These are phyloP conservation scores for Mycena alexandri DNA, from an alignment of 768 basidiomycete genomes.

Conservation along the genomic window DNA sequence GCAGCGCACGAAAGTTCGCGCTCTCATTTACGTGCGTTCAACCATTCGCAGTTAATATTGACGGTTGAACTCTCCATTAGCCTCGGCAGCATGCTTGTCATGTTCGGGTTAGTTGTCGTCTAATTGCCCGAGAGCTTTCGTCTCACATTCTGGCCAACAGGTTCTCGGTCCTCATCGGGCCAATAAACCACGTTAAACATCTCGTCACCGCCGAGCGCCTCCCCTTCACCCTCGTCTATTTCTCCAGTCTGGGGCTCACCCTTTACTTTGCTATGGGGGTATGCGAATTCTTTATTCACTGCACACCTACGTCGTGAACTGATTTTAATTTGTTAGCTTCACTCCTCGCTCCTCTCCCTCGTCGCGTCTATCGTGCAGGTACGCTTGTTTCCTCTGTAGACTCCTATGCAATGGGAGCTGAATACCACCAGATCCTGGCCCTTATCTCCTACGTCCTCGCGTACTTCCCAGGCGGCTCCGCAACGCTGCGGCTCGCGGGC, in stretches of 20 bases:
- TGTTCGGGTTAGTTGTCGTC: conserved; percentile 81
- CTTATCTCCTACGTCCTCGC: conserved; percentile 91
- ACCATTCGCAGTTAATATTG: background rate
- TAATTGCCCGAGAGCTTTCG: background rate
- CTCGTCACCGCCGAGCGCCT: conserved; percentile 84
- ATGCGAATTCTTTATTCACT: conserved; percentile 46
- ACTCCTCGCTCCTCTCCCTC: conserved; percentile 90
- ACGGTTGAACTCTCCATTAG: conserved; percentile 51
- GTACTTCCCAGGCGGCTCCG: conserved; percentile 93
- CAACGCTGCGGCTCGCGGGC: conserved; percentile 84
- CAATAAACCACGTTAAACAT: conserved; percentile 93
- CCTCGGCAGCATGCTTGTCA: conserved; percentile 91
- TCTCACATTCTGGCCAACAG: conserved; percentile 51
- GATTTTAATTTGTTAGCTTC: conserved; percentile 59
- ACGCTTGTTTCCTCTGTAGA: conserved; percentile 28
- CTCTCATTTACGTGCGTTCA: conserved; percentile 79
- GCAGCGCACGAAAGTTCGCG: conserved; percentile 91
- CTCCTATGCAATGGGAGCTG: background rate
- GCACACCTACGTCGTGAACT: conserved; percentile 10
- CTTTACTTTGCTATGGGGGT: conserved; percentile 94
- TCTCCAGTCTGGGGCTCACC: conserved; percentile 86
- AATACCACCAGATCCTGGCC: conserved; percentile 71
- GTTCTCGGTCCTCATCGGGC: conserved; percentile 89
- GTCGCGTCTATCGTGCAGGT: conserved; percentile 86
- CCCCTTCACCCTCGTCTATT: conserved; percentile 87